Evolutionary conservation across 192 early-diverging fungal species (phyloP).

Genomic region (Spinellus fusiger): DNA sequence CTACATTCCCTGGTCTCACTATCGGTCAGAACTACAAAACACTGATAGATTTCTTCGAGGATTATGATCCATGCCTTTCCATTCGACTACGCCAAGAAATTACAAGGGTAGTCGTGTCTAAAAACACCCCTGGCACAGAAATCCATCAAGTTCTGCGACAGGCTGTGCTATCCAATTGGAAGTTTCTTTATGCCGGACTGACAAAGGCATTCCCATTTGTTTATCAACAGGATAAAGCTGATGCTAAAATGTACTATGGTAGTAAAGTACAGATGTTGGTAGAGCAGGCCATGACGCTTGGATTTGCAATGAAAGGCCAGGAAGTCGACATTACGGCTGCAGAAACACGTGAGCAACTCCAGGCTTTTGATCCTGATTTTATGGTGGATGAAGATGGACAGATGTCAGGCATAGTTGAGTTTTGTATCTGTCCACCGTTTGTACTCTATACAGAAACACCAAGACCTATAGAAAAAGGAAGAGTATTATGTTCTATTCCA

Average conservation of each 20-base stretch:
- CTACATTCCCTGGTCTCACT: slow-evolving; percentile 5
- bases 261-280: slow-evolving; percentile 17
- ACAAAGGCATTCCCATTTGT: slow-evolving; percentile 26
- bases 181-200: slow-evolving; percentile 19
- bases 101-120: slow-evolving; percentile 12
- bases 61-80: slow-evolving; percentile 15
- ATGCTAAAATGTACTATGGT: slow-evolving; percentile 15
- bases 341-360: slow-evolving; percentile 10
- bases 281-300: slow-evolving; percentile 13
- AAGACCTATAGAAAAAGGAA: slow-evolving; percentile 22
- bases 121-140: slow-evolving; percentile 7
- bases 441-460: slow-evolving; percentile 4
- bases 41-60: slow-evolving; percentile 17
- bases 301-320: slow-evolving; percentile 29
- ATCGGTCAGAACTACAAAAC: slow-evolving; percentile 9
- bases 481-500: slow-evolving; percentile 18
- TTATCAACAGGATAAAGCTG: slow-evolving; percentile 19
- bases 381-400: slow-evolving; percentile 31
- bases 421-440: slow-evolving; percentile 31
- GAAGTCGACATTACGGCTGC: slow-evolving; percentile 32
- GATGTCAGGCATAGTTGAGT: slow-evolving; percentile 22
- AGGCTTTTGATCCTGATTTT: slow-evolving; percentile 17
- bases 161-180: slow-evolving; percentile 6
- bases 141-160: slow-evolving; percentile 3
- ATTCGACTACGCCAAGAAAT: slow-evolving; percentile 30